Base-by-base conservation (phyloP, 768 basidiomycete genomes). In the Rhizopogon vesiculosus region DNA sequence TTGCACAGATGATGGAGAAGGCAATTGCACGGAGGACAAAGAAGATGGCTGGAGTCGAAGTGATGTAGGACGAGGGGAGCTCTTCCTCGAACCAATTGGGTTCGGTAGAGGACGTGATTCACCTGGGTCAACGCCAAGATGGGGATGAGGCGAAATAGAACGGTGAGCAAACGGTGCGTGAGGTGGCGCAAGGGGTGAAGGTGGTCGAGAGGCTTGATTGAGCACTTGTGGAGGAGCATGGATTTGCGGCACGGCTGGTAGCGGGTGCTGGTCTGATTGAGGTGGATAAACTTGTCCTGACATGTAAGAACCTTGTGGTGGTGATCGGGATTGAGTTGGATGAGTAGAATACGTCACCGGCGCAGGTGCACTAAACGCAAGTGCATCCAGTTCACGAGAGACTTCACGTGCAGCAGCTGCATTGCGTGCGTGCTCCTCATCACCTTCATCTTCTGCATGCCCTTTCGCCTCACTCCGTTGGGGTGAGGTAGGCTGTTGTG, bases 351-450 rank as follows among this genome's bases (percentile, higher is more conserved):
- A 60, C 28, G 53, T 59, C 19, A 56, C 41, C 3, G 59, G 58
- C 13, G 57, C 54, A 48, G 65, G 63, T 1, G 75, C 65, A 53
- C 60, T 69, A 58, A 76, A 78, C 55, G 73, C 76, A 16, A 89
- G 68, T 18, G 81, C 74, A 54, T 87, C 84, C 48, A 89, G 61
- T 63, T 88, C 89, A 12, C 81, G 78, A 12, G 79, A 79, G 1
- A 91, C 76, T 65, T 87, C 87, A 16, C 82, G 77, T 5, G 86
- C 86, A 28, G 84, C 87, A 16, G 87, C 88, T 1, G 80, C 82
- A 60, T 85, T 82, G 29, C 81, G 75, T n/a, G 74, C 75, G 3
- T 67, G 71, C 59, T 86, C 85, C 10, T 84, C 79, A 7, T 78
- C 74, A 33, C 78, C 63, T 0, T 42, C 56, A 18, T 62, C 62